Percentiles rank a stretch among this genome's conserved stretches.
Conservation (phyloP, 2,329 filamentous ascomycete species). For the Cercospora zeina region DNA sequence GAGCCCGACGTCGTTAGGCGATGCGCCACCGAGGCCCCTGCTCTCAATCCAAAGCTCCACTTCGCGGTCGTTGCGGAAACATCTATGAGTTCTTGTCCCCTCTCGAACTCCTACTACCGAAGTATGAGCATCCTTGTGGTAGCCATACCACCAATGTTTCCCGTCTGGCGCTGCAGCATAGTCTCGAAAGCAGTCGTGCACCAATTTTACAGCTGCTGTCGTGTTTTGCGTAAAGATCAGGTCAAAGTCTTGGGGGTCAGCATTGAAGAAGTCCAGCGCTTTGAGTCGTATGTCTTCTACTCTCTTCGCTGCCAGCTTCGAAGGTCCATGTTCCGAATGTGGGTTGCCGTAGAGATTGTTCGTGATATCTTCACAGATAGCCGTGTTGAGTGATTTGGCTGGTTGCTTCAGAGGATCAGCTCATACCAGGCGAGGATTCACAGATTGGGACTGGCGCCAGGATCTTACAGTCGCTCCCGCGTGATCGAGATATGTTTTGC, state of each 20-base stretch:
- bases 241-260: conserved; percentile 77
- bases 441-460: not conserved
- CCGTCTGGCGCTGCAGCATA: conserved; percentile 39
- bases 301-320: conserved; percentile 69
- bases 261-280: conserved; percentile 76
- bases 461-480: conserved; percentile 67
- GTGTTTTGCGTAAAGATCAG: conserved; percentile 88
- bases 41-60: conserved; percentile 65
- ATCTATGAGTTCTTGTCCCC: conserved; percentile 64
- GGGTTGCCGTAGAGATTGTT: conserved; percentile 82
- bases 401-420: conserved; percentile 43
- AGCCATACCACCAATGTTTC: conserved; percentile 53
- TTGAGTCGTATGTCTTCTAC: conserved; percentile 75
- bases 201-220: conserved; percentile 83
- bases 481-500: conserved; percentile 75
- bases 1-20: conserved; percentile 41
- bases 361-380: conserved; percentile 73
- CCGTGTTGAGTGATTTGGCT: conserved; percentile 71
- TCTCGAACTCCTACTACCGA: conserved; percentile 78
- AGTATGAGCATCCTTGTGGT: conserved; percentile 81
- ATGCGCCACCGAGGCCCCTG: conserved; percentile 36
- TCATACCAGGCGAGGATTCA: not conserved
- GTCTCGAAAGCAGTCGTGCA: conserved; percentile 72
- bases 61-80: conserved; percentile 63
- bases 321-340: conserved; percentile 79